A percentile compares a stretch with the other conserved stretches of the same genome.
Conservation (phyloP, 1,139 yeast genomes). For the Suhomyces wounanorum region DNA sequence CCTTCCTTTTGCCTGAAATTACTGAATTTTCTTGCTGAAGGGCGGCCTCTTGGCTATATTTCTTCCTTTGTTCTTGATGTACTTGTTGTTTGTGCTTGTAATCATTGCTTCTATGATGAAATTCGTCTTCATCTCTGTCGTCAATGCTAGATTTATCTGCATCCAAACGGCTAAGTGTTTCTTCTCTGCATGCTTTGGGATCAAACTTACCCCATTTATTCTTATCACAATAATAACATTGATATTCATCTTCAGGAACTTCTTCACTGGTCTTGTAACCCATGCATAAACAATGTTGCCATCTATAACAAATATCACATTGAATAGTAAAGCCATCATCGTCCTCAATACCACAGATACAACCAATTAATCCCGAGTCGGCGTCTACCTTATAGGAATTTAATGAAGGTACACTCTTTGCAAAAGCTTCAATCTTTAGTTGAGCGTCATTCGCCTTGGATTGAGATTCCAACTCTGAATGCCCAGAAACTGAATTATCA, state of each 20-base stretch:
- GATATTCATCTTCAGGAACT: conserved; percentile 77
- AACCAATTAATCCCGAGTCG: conserved; percentile 83
- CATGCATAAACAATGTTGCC: conserved; percentile 95
- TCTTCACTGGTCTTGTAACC: conserved; percentile 69
- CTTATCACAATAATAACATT: conserved; percentile 78
- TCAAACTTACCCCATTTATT: conserved; percentile 51
- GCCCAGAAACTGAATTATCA: no score
- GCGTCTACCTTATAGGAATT: conserved; percentile 63
- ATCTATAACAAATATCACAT: conserved; percentile 86
- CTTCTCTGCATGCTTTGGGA: conserved; percentile 40
- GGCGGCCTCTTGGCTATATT: conserved; percentile 11
- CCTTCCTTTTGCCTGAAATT: conserved; percentile 27
- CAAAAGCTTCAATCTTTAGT: not conserved
- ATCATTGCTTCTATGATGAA: conserved; percentile 5
- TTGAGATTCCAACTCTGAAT: not conserved
- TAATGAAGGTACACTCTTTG: conserved; percentile 33
- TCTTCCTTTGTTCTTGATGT: conserved; percentile 12
- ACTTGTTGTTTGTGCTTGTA: conserved; percentile 11
- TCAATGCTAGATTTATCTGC: conserved; percentile 11
- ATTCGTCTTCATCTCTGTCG: conserved; percentile 7
- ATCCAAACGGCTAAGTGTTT: conserved; percentile 39
- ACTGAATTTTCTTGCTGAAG: conserved; percentile 1
- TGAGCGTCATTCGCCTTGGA: not conserved
- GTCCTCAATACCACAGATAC: conserved; percentile 85
- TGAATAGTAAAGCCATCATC: conserved; percentile 96